Evolutionary conservation across 179 eudicot species (phyloP).

Genomic region (Beta macrorhiza): DNA sequence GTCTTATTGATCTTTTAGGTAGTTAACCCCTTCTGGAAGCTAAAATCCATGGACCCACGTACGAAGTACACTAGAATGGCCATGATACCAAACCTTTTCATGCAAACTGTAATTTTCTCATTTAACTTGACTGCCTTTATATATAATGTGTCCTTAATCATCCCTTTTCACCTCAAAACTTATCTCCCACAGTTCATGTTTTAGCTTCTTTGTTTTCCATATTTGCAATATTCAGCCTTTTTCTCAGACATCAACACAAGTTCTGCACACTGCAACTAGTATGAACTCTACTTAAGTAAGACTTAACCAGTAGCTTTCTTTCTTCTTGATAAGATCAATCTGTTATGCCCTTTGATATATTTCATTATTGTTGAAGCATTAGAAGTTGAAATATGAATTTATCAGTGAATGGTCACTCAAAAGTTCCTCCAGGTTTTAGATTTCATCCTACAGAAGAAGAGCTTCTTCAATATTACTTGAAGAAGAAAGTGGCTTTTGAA

Average conservation of each 20-base stretch:
- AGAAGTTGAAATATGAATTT: background rate
- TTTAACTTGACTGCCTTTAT: background rate
- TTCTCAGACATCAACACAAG: background rate
- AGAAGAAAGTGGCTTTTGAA: constrained; percentile 9
- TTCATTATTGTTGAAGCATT: background rate
- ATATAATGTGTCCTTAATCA: background rate
- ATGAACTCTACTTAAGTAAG: background rate
- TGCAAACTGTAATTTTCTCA: constrained; percentile 1
- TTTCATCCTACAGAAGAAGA: constrained; percentile 22
- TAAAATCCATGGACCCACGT: background rate
- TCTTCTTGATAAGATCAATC: no score
- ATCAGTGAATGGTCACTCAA: constrained; percentile 17
- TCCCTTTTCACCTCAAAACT: background rate
- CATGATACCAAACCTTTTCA: constrained; percentile 22
- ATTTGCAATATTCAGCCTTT: background rate
- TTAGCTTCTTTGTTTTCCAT: background rate
- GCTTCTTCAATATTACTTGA: constrained; percentile 14
- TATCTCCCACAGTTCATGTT: background rate
- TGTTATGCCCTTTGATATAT: background rate
- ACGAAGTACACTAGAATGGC: constrained; percentile 10
- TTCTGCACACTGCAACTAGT: background rate
- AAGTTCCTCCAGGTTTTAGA: constrained; percentile 15
- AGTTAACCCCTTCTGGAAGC: constrained; percentile 16
- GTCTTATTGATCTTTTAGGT: background rate
- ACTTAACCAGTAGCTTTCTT: no score